phyloP scores from a whole-genome alignment of 169 alveolate genomes.

The Perkinsus olseni region DNA sequence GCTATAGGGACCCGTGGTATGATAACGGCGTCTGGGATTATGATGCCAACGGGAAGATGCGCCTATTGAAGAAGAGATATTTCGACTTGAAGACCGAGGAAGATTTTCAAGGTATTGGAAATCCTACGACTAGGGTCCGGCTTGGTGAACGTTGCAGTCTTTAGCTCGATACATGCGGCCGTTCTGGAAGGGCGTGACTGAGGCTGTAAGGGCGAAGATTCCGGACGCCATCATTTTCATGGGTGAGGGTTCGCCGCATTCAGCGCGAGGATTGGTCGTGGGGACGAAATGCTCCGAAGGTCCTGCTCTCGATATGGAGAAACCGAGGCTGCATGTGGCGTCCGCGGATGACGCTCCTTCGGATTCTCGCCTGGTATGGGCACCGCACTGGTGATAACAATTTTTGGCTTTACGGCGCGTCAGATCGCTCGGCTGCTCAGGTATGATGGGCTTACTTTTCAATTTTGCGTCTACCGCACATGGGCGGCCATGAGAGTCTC shows the following conservation, averaged over 20 bases:
- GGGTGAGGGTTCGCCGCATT: not conserved
- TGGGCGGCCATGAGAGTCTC: not conserved
- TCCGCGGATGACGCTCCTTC: not conserved
- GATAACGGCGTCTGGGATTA: not conserved
- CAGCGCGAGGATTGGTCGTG: too few relatives aligned
- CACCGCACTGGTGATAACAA: not conserved
- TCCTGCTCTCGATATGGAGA: not conserved
- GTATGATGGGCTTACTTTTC: not conserved
- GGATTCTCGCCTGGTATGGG: not conserved
- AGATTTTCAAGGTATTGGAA: not conserved
- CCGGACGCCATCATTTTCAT: not conserved
- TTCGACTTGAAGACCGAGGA: not conserved
- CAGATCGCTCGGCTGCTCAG: not conserved
- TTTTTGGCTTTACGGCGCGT: too few relatives aligned
- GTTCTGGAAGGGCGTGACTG: not conserved
- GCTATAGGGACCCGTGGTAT: not conserved
- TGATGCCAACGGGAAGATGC: not conserved
- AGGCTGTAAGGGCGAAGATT: not conserved
- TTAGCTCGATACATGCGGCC: not conserved
- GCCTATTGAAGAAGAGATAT: not conserved
- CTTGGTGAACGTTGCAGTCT: not conserved
- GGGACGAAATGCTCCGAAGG: not conserved
- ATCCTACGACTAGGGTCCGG: not conserved
- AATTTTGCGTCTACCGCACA: not conserved
- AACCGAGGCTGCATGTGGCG: not conserved